Base-by-base conservation (phyloP, 2,329 filamentous ascomycete genomes). In the Fusarium guadeloupense region DNA sequence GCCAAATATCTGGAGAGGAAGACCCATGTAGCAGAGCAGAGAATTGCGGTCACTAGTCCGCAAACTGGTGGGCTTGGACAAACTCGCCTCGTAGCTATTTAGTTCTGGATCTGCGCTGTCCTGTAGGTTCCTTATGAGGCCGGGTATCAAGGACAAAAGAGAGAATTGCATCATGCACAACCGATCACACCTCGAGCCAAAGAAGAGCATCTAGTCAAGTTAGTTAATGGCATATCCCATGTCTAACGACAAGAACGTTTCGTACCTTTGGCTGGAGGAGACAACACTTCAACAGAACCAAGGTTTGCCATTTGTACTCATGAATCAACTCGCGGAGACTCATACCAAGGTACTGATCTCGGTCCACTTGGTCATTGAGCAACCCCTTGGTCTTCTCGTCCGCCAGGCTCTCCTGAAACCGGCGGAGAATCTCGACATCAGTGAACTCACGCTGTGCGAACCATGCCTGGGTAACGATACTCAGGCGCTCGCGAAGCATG, bases 161-260 rank as follows among this genome's bases (percentile, higher is more conserved):
- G 94, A 95, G 79, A 98, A 99, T 76, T 99, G 95, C 78, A 97
- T 93, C 91, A 98, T 96, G 84, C 95, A 99, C 67, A 99, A 80
- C 64, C 91, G 86, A 76, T 99, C 95, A 76, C 95, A 98, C 69
- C 93, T 88, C n/a, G 94, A 93, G 60, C 95, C 93, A 71, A 98
- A 99, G 80, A 99, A 98, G 48, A 99, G 88, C 90, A 98, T 98
- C 93, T 97, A 21, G 23, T 9, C 14, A 40, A 23, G 44, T 64
- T 23, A 54, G 55, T 37, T 17, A 42, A 20, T n/a, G 16, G 9
- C 21, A 23, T 38, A 4, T 23, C 10, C 35, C 19, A 33, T 25
- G 14, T 12, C 25, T 9, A n/a, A 23, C 6, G 19, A n/a, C 4
- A 19, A 6, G 9, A n/a, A 14, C 14, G 14, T 21, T 9, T 37